Conservation (phyloP, 2,329 filamentous ascomycete genomes). For the Claviceps sp. region DNA sequence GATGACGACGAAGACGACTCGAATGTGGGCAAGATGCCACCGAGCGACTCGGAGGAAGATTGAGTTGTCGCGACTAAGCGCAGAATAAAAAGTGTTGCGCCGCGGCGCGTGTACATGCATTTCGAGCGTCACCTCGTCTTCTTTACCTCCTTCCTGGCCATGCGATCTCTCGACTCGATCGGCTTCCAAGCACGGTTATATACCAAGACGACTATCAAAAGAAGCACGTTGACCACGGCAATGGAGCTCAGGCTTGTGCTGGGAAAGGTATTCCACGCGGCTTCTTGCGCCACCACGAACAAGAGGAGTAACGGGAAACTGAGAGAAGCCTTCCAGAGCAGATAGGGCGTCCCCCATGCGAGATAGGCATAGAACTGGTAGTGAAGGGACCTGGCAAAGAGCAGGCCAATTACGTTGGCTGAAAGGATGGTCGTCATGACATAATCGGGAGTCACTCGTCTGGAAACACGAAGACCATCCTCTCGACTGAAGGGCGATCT, state of each 20-base stretch:
- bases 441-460: slow-evolving; percentile 54
- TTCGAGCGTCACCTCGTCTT: slow-evolving; percentile 10
- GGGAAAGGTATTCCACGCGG: slow-evolving; percentile 91
- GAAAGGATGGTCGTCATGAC: slow-evolving; percentile 65
- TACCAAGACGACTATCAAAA: slow-evolving; percentile 47
- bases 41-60: slow-evolving; percentile 65
- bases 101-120: neutral
- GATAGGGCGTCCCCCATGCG: slow-evolving; percentile 75
- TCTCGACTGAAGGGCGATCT: slow-evolving; percentile 30
- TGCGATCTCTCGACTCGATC: neutral
- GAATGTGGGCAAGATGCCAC: slow-evolving; percentile 72
- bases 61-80: slow-evolving; percentile 9
- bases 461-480: slow-evolving; percentile 44
- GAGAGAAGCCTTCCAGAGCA: slow-evolving; percentile 66
- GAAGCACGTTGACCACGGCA: slow-evolving; percentile 57
- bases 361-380: slow-evolving; percentile 94
- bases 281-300: slow-evolving; percentile 71
- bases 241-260: slow-evolving; percentile 46
- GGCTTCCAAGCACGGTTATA: slow-evolving; percentile 40
- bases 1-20: slow-evolving; percentile 67
- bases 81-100: too few species aligned
- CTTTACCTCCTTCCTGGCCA: slow-evolving; percentile 14
- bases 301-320: slow-evolving; percentile 53
- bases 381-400: slow-evolving; percentile 79
- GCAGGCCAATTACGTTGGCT: slow-evolving; percentile 64